Evolutionary conservation across 73 alveolate species (phyloP), one percentile per base, ranked within the genome.

Genomic region (Uronychia setigera): DNA sequence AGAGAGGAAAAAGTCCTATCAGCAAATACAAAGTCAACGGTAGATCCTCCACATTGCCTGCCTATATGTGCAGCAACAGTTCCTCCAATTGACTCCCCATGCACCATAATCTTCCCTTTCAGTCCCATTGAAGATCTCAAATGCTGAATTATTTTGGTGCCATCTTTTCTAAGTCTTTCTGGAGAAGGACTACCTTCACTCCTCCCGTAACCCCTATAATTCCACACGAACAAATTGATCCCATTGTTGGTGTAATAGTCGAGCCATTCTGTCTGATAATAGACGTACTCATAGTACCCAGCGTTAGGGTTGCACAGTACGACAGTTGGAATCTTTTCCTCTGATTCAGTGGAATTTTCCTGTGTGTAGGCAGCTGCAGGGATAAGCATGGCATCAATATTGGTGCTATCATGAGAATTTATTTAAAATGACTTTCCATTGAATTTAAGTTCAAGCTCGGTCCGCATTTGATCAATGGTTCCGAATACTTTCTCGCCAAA

Each of bases 241-340:
- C 96, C 93, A 13, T 31, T 11, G 46, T 88, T 76, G n/a, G 13
- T 29, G 59, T 87, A 87, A 57, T 80, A 88, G 29, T 81, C 90
- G 26, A 88, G 76, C 94, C 94, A 88, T 30, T 88, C 94, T 0
- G 83, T 76, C 46, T 88, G 80, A 35, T 80, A 88, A 26, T 67
- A 79, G 26, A 80, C 5, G 76, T 85, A 80, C 85, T 94, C 98
- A 60, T 89, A 94, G 76, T 34, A 81, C 33, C 87, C 81, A 14
- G 93, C 98, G 86, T 94, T 94, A 26, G 98, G 98, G 81, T 87
- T 81, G 82, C 97, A 92, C 60, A 84, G 88, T 25, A 94, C 46
- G 1, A 94, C 86, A 14, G 97, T 90, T 0, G 94, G 91, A 35
- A 28, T 30, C 67, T 46, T 46, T 19, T 46, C 67, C n/a, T 19